Base-by-base conservation (phyloP, 768 basidiomycete genomes). In the Thelephora aurantiotincta region DNA sequence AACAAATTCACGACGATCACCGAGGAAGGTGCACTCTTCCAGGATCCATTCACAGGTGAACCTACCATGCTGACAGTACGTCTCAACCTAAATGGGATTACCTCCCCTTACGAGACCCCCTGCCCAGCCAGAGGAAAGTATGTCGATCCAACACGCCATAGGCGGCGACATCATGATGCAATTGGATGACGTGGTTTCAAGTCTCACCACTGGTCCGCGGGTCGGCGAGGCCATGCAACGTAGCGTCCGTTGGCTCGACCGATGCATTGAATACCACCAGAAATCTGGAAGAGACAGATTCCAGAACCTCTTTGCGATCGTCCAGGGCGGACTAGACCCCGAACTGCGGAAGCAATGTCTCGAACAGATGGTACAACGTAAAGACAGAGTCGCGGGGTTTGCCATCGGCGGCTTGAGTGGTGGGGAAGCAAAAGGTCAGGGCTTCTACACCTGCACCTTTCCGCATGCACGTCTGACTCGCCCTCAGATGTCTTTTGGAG, bases 131-230 rank as follows among this genome's bases (percentile, higher is more conserved):
- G 90, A 94, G 65, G 84, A 91, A 68, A 88, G 85, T 55, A 91
- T 93, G 36, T 77, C 79, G 13, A 84, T 90, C 56, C 89, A 94
- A 58, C 91, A 94, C 58, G 71, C 82, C 6, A 91, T 94, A 37
- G 89, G 90, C 5, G 86, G 82, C 22, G 90, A 94, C 59, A 94
- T 94, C 50, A 89, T 94, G 51, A 93, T 94, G 91, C 90, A 89
- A 60, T 72, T 91, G 14, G 89, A 92, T 60, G 89, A 92, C 62
- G 54, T 41, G 82, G 90, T 93, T 0, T 77, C 84, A 33, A 90
- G 85, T 61, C 63, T 92, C 37, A 86, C 84, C 0, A 72, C 74
- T 5, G 89, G 87, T 14, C 78, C 82, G 23, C 77, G 90, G 48
- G 88, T 93, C 3, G 75, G 70, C 50, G 90, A 94, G 63, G 85